Percentiles rank a stretch among this genome's conserved stretches.
These are phyloP conservation scores for Eucalyptus pauciflora DNA, from an alignment of 345 rosid genomes.

Conservation along the genomic window DNA sequence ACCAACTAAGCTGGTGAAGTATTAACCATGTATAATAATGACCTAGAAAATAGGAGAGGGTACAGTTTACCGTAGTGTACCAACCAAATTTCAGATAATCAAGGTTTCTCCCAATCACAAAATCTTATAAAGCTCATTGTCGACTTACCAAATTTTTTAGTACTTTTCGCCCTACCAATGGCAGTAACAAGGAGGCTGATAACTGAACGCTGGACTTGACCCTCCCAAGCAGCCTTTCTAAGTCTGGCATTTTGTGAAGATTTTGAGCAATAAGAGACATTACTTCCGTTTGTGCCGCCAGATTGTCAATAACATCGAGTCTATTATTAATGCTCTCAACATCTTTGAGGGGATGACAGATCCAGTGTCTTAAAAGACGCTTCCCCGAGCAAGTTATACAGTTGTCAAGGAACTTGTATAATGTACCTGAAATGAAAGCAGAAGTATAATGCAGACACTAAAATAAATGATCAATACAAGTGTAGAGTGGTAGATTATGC, in stretches of 20 bases:
- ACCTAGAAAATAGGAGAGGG: background rate
- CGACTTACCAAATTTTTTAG: constrained; percentile 57
- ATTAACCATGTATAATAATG: background rate
- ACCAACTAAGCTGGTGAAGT: background rate
- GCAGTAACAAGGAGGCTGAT: constrained; percentile 48
- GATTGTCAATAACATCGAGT: constrained; percentile 59
- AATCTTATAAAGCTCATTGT: background rate
- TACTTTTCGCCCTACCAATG: constrained; percentile 62
- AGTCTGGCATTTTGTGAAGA: constrained; percentile 73
- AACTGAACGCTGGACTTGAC: constrained; percentile 60
- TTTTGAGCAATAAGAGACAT: constrained; percentile 37
- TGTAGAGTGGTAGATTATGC: background rate
- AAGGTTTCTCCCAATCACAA: background rate
- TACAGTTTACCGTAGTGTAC: background rate
- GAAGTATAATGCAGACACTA: background rate
- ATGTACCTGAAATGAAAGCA: constrained; percentile 51
- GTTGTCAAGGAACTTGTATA: constrained; percentile 73
- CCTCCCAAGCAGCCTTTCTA: constrained; percentile 81
- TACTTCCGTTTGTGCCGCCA: constrained; percentile 38
- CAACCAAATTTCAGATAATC: background rate
- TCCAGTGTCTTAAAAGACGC: constrained; percentile 84
- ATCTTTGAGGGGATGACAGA: constrained; percentile 90
- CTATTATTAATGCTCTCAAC: constrained; percentile 58
- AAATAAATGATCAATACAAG: background rate
- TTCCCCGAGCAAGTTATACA: constrained; percentile 78